Base-by-base conservation (phyloP, 73 alveolate species). In the Paramecium octaurelia region DNA sequence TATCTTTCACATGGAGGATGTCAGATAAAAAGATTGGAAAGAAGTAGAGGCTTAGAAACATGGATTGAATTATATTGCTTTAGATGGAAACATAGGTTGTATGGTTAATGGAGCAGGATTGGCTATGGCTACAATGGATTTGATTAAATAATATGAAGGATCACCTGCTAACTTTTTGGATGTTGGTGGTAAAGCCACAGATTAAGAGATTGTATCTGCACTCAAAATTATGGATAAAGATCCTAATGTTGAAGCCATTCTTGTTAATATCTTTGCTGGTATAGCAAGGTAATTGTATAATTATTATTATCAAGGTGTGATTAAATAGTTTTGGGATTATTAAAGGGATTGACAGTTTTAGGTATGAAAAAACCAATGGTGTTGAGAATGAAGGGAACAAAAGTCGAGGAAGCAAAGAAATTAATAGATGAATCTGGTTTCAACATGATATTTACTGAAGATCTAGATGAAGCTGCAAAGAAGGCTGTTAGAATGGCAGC, bases 71-170 rank as follows among this genome's bases (percentile, higher is more conserved):
- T 96, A 96, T 57, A 92, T 96, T 48, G 92, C 96, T 8, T 93
- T 96, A 42, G 97, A 95, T 58, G 98, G 98, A 18, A 91, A 89
- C 50, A 96, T 96, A 24, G 99, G 99, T 14, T 98, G 99, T 96
- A 92, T 98, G 96, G 99, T 98, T 86, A 98, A 98, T 59, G 99
- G 99, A 20, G 99, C 99, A 14, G 99, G 99, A 16, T 96, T 98
- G 20, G 99, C 99, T 23, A 98, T 98, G 99, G 98, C 99, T 34
- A 98, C 99, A 38, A 98, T 98, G 99, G 99, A 92, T 76, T 44
- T 96, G 31, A 92, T 95, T 88, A 71, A 92, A 43, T 31, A 69
- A 58, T 58, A 96, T 68, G 99, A 98, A 8, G 99, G 99, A 46
- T 86, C 95, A 92, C 99, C 99, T 1, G 99, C 99, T 42, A 98